These are phyloP conservation scores for Leccinum olivaceopallidum DNA, from an alignment of 768 basidiomycete species.

Conservation along the genomic window DNA sequence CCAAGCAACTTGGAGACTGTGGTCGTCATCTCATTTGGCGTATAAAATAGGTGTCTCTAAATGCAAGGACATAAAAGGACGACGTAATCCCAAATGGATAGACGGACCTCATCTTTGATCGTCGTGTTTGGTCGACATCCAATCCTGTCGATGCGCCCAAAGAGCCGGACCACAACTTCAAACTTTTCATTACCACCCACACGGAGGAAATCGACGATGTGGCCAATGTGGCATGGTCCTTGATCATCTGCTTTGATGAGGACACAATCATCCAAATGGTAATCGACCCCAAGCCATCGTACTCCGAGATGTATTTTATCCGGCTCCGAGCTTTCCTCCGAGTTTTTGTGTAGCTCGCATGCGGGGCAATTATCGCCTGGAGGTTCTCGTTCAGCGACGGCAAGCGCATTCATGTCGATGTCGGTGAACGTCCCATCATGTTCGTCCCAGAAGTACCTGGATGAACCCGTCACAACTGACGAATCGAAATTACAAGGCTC, in stretches of 20 bases:
- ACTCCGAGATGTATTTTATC: slow-evolving; percentile 42
- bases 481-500: slow-evolving; percentile 3
- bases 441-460: slow-evolving; percentile 54
- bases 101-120: slow-evolving; percentile 57
- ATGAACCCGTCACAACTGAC: slow-evolving; percentile 2
- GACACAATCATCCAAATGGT: slow-evolving; percentile 65
- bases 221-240: slow-evolving; percentile 60
- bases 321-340: slow-evolving; percentile 32
- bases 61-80: slow-evolving; percentile 1
- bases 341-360: slow-evolving; percentile 41
- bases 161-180: slow-evolving; percentile 38
- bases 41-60: slow-evolving; percentile 65
- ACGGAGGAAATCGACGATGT: slow-evolving; percentile 41
- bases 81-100: background rate
- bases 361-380: slow-evolving; percentile 56
- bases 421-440: slow-evolving; percentile 46
- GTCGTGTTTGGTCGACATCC: slow-evolving; percentile 38
- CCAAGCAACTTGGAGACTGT: slow-evolving; percentile 44
- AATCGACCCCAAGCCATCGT: slow-evolving; percentile 45
- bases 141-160: slow-evolving; percentile 51
- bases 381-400: background rate
- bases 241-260: slow-evolving; percentile 42
- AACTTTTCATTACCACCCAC: slow-evolving; percentile 14
- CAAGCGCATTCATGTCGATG: slow-evolving; percentile 32
- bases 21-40: slow-evolving; percentile 41